Conservation (phyloP, 768 basidiomycete species). For the Jaapia argillacea region DNA sequence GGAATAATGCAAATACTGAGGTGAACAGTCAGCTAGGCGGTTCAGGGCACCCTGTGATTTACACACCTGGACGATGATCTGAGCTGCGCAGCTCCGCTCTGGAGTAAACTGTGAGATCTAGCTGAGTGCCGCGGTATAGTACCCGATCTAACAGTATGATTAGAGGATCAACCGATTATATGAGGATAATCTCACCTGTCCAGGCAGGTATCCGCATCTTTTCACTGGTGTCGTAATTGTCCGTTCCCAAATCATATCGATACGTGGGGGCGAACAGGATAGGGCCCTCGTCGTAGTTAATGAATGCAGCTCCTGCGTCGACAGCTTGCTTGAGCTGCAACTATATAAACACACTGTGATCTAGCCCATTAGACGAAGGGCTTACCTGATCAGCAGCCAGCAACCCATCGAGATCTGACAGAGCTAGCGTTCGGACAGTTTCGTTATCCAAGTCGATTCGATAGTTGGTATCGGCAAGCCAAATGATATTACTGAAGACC, state of each 20-base stretch:
- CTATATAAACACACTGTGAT: conserved; percentile 1
- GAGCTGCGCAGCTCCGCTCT: conserved; percentile 84
- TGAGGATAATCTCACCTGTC: conserved; percentile 58
- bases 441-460: conserved; percentile 84
- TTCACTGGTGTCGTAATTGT: conserved; percentile 90
- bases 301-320: conserved; percentile 63
- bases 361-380: background rate
- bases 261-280: conserved; percentile 93
- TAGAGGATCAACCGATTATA: conserved; percentile 7
- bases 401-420: conserved; percentile 56
- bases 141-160: conserved; percentile 84
- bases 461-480: conserved; percentile 95
- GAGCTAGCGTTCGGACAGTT: conserved; percentile 59
- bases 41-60: background rate
- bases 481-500: conserved; percentile 71
- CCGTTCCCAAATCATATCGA: conserved; percentile 76
- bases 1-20: conserved; percentile 78
- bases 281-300: conserved; percentile 82
- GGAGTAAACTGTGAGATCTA: conserved; percentile 73
- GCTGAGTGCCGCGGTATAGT: conserved; percentile 61
- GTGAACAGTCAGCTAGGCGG: background rate
- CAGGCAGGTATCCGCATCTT: conserved; percentile 95
- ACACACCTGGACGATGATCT: conserved; percentile 85
- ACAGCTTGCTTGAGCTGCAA: conserved; percentile 64
- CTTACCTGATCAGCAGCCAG: conserved; percentile 80